Conservation (phyloP, 805 yeast species). For the Metschnikowia corniflorae region DNA sequence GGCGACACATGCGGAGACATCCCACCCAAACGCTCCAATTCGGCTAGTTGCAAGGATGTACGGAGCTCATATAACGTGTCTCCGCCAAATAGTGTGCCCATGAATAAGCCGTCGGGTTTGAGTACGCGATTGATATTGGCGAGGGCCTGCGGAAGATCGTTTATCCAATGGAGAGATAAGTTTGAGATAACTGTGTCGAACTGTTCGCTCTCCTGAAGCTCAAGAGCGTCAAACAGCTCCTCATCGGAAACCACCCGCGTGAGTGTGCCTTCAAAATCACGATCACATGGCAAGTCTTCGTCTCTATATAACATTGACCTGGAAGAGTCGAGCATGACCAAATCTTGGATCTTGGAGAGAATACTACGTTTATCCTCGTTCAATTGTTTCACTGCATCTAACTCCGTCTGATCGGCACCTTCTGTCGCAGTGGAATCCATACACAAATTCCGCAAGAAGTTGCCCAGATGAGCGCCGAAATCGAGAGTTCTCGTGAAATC, state of each 20-base stretch:
- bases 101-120: constrained; percentile 76
- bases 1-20: constrained; percentile 81
- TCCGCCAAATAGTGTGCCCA: constrained; percentile 80
- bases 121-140: constrained; percentile 53
- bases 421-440: constrained; percentile 22
- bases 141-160: constrained; percentile 70
- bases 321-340: constrained; percentile 68
- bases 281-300: constrained; percentile 37
- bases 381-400: constrained; percentile 38
- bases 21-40: constrained; percentile 74
- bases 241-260: constrained; percentile 63
- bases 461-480: constrained; percentile 73
- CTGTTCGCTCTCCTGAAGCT: constrained; percentile 32
- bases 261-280: constrained; percentile 40
- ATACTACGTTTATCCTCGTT: constrained; percentile 54
- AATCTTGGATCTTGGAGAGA: constrained; percentile 46
- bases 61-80: constrained; percentile 82
- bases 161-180: constrained; percentile 78
- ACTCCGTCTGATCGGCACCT: constrained; percentile 30
- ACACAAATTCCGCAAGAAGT: constrained; percentile 44
- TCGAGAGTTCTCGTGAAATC: constrained; percentile 60
- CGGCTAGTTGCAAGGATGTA: constrained; percentile 78
- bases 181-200: constrained; percentile 75
- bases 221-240: constrained; percentile 49
- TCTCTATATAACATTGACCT: constrained; percentile 52